Percentiles rank a stretch among this genome's conserved stretches.
These are phyloP conservation scores for Sphagnum contortum DNA, from an alignment of 225 moss, liverwort and hornwort species.

Conservation along the genomic window DNA sequence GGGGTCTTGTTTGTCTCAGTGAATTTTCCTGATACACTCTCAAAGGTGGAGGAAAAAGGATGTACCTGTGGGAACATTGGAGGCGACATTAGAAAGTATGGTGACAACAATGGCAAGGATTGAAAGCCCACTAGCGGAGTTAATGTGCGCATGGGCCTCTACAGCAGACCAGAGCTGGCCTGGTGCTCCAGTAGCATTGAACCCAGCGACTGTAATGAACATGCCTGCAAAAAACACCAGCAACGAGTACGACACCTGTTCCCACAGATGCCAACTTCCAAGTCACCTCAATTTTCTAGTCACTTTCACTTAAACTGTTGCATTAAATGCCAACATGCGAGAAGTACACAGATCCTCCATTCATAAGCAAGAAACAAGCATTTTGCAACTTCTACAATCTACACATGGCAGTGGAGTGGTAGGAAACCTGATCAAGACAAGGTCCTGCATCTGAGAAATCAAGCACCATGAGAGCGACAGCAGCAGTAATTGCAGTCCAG, in stretches of 20 bases:
- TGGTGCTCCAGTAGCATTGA: conserved; percentile 65
- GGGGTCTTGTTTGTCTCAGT: too few relatives aligned
- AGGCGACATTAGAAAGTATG: conserved; percentile 75
- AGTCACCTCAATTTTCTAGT: too few relatives aligned
- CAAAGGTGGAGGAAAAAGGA: too few relatives aligned
- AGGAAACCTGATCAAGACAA: conserved; percentile 63
- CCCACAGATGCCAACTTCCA: neutral
- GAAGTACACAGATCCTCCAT: too few relatives aligned
- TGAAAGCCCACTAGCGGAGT: conserved; percentile 30
- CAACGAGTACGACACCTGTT: conserved; percentile 79
- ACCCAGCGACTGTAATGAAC: conserved; percentile 74
- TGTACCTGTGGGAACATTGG: conserved; percentile 86
- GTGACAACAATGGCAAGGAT: conserved; percentile 63
- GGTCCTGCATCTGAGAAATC: conserved; percentile 82
- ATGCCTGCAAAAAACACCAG: conserved; percentile 88
- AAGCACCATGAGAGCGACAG: conserved; percentile 57
- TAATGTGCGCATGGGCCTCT: conserved; percentile 62
- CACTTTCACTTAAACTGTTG: too few relatives aligned
- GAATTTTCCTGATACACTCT: too few relatives aligned
- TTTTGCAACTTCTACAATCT: too few relatives aligned
- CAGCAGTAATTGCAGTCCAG: conserved; percentile 71
- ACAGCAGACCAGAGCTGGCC: conserved; percentile 65
- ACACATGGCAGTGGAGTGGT: too few relatives aligned
- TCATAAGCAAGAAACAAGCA: too few relatives aligned
- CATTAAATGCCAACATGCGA: too few relatives aligned